Evolutionary conservation across 768 basidiomycete genomes (phyloP), one percentile per base, ranked within the genome.

Genomic region (Inosperma sp.): DNA sequence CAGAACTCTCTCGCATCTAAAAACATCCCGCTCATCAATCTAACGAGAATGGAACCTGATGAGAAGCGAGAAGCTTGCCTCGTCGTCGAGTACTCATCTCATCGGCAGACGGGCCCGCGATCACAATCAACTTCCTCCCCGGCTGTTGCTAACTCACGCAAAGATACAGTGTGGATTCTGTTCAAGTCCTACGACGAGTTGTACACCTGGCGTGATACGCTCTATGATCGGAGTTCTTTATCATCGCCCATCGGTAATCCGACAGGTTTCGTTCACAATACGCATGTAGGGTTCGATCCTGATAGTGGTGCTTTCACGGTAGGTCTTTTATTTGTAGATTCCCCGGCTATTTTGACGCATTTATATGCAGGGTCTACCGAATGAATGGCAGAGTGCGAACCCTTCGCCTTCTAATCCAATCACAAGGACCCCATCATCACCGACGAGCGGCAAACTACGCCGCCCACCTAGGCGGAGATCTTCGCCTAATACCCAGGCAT

Each of bases 241-340:
- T 56, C 53, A 4, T 62, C 59, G 17, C 65, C 67, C 43, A 68
- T 63, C 43, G 62, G 67, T 23, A 55, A 57, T 10, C 70, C 70
- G 1, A 65, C 63, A 22, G 61, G 65, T 16, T 67, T 69, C 48
- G 62, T 64, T 2, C 70, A 71, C 44, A 56, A 62, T 21, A 56
- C 62, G 13, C 70, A 71, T 55, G 61, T 70, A 13, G 68, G 68
- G 21, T 64, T 59, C 52, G 65, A 71, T 56, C 48, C 63, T n/a
- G 29, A 49, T 0, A 65, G 59, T 22, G 70, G 70, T 3, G 51
- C 55, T 29, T 65, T 68, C 47, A 61, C 59, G 30, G 61, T 62
- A 40, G 10, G 61, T 54, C 33, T 46, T 27, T 14, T 19, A 36
- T 9, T 8, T 45, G 7, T 21, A 27, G 22, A 31, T 53, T 5